Conservation (phyloP, 257 asterid species). For the Primulina eburnea region DNA sequence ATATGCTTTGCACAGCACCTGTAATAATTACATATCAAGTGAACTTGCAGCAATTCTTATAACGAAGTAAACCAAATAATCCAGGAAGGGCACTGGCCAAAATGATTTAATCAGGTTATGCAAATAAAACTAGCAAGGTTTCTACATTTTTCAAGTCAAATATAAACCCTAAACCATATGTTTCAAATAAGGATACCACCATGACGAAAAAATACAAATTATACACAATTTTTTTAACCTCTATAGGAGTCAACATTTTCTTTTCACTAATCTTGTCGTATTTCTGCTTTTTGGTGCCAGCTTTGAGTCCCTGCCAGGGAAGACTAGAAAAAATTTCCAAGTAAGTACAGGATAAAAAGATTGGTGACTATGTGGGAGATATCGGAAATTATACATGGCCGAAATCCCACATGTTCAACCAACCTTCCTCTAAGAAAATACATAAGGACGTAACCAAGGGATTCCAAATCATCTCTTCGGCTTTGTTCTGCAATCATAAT, state of each 20-base stretch:
- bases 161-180: neutral
- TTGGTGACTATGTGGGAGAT: neutral
- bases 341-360: neutral
- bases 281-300: conserved; percentile 59
- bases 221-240: conserved; percentile 32
- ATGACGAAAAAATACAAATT: neutral
- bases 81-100: neutral
- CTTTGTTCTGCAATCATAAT: conserved; percentile 43
- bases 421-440: conserved; percentile 47
- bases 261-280: conserved; percentile 59
- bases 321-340: conserved; percentile 30
- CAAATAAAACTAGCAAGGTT: neutral
- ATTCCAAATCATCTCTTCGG: conserved; percentile 57
- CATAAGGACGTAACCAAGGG: neutral
- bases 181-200: neutral
- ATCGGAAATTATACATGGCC: neutral
- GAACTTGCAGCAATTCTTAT: conserved; percentile 32
- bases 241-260: conserved; percentile 54
- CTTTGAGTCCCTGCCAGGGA: conserved; percentile 63
- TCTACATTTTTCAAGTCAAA: neutral
- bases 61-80: neutral
- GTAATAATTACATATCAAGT: conserved; percentile 1
- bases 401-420: conserved; percentile 28
- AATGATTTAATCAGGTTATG: neutral
- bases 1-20: conserved; percentile 50